These are phyloP conservation scores for Pinus taeda DNA, from an alignment of 75 land plant genomes.

Conservation along the genomic window DNA sequence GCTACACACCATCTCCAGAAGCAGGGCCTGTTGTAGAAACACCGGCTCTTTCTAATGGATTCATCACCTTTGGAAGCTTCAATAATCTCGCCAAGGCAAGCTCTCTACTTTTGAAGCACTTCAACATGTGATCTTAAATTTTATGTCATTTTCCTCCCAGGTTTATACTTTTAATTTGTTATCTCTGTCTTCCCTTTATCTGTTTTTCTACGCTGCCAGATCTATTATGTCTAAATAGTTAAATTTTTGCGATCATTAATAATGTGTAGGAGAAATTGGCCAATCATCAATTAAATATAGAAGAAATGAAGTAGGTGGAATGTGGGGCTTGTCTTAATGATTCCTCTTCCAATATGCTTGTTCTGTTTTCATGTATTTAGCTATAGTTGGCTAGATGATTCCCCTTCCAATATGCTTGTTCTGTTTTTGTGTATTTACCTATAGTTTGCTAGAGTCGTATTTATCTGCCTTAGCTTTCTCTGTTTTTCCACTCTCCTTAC, in stretches of 20 bases:
- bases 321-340: no score
- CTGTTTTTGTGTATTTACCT: no score
- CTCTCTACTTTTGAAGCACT: background rate
- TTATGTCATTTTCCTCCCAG: background rate
- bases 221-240: background rate
- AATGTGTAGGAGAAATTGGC: background rate
- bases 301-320: background rate
- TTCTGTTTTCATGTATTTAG: no score
- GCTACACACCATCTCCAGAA: slow-evolving; percentile 95
- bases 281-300: background rate
- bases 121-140: background rate
- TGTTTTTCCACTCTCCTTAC: no score
- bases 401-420: no score
- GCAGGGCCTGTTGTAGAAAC: slow-evolving; percentile 82
- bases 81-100: slow-evolving; percentile 97
- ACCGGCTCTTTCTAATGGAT: slow-evolving; percentile 92
- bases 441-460: no score
- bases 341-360: no score
- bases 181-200: background rate
- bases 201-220: no score
- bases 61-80: slow-evolving; percentile 98
- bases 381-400: no score
- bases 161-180: background rate
- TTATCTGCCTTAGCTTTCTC: no score
- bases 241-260: background rate